Evolutionary conservation across 2,329 filamentous ascomycete genomes (phyloP).

Genomic region (Corynespora cassiicola): DNA sequence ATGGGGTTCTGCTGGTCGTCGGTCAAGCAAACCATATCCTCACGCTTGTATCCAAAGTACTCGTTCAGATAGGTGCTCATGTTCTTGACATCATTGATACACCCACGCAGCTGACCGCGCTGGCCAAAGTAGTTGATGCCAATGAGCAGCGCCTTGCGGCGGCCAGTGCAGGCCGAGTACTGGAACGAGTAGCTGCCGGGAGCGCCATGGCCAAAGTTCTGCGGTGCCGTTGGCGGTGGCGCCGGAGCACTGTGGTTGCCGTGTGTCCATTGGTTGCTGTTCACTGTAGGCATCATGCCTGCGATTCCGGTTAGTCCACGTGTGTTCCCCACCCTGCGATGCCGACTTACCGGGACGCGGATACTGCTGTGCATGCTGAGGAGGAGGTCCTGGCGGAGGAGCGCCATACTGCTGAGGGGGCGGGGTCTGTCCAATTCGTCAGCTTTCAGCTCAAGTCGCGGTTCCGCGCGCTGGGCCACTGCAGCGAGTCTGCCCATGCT

Average conservation of each 20-base stretch:
- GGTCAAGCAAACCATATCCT: slow-evolving; percentile 96
- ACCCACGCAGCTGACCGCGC: slow-evolving; percentile 86
- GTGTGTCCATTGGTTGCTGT: slow-evolving; percentile 48
- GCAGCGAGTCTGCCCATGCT: too few relatives aligned
- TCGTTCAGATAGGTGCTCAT: slow-evolving; percentile 91
- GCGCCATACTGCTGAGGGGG: slow-evolving; percentile 39
- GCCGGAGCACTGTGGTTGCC: slow-evolving; percentile 67
- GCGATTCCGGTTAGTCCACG: slow-evolving; percentile 40
- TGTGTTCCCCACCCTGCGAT: slow-evolving; percentile 2
- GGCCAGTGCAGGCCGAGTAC: slow-evolving; percentile 89
- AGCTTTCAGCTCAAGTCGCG: too few relatives aligned
- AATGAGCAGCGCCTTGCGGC: slow-evolving; percentile 86
- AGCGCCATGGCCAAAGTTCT: slow-evolving; percentile 68
- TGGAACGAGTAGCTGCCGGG: slow-evolving; percentile 83
- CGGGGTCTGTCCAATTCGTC: slow-evolving; percentile 32
- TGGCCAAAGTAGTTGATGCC: slow-evolving; percentile 98
- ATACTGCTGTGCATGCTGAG: slow-evolving; percentile 23
- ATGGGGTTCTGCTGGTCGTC: slow-evolving; percentile 97
- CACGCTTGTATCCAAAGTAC: slow-evolving; percentile 88
- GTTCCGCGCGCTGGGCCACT: too few relatives aligned
- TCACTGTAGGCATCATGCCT: slow-evolving; percentile 61
- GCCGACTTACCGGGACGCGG: slow-evolving; percentile 25
- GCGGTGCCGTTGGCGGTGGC: slow-evolving; percentile 68
- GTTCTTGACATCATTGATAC: slow-evolving; percentile 97
- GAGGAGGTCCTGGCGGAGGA: slow-evolving; percentile 25